phyloP scores from a whole-genome alignment of 495 filamentous ascomycete genomes.

The Xylaria curta region DNA sequence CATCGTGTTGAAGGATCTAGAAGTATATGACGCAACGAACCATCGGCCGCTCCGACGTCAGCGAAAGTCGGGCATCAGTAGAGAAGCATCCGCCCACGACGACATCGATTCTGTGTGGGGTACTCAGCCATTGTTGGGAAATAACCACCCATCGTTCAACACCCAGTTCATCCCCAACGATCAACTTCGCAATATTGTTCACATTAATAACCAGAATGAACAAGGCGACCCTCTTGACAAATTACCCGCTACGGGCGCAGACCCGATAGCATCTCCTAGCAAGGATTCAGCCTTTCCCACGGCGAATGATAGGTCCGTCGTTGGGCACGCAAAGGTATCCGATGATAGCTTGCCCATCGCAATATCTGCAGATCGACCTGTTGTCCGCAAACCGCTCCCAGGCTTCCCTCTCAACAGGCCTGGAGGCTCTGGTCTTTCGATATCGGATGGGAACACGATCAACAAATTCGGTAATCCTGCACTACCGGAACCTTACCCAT shows the following conservation, averaged over 20 bases:
- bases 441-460: not conserved
- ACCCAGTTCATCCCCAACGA: not conserved
- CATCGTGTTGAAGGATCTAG: conserved; percentile 34
- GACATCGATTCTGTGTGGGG: not conserved
- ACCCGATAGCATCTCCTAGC: not conserved
- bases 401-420: not conserved
- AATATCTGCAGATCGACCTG: not conserved
- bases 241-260: not conserved
- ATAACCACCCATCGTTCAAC: not conserved
- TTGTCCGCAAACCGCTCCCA: conserved; percentile 19
- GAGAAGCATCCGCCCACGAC: not conserved
- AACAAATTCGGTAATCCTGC: not conserved
- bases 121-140: not conserved
- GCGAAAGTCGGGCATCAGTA: not conserved
- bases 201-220: not conserved
- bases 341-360: not conserved
- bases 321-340: not conserved
- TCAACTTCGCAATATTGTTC: not conserved
- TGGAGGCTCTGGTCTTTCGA: not conserved
- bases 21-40: conserved; percentile 39
- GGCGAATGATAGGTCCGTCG: not conserved
- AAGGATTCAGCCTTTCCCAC: not conserved
- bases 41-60: conserved; percentile 26
- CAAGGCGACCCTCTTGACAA: not conserved
- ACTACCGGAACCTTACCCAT: not conserved